These are phyloP conservation scores for Protea cynaroides DNA, from an alignment of 164 flowering plant species.

Conservation along the genomic window DNA sequence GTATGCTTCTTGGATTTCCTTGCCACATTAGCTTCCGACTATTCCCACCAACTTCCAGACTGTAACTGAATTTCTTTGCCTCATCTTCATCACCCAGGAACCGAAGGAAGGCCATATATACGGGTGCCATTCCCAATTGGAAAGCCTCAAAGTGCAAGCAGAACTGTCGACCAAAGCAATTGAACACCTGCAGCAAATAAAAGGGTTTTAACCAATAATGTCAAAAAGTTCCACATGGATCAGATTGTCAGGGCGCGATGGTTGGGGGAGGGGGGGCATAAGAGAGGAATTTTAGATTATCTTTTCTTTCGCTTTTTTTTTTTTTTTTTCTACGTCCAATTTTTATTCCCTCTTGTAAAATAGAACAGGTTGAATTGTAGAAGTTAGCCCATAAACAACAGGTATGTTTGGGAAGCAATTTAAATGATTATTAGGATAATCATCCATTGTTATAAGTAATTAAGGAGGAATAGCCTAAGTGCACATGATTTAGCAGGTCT, in stretches of 20 bases:
- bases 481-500: too few relatives aligned
- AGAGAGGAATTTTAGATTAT: too few relatives aligned
- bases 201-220: neutral
- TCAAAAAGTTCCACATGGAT: neutral
- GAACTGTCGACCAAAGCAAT: conserved; percentile 44
- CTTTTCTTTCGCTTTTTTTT: too few relatives aligned
- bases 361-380: too few relatives aligned
- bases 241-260: neutral
- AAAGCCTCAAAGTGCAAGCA: conserved; percentile 57
- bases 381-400: too few relatives aligned
- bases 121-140: conserved; percentile 41
- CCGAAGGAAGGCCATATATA: conserved; percentile 44
- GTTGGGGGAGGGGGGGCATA: too few relatives aligned
- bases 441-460: too few relatives aligned
- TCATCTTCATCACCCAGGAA: conserved; percentile 51
- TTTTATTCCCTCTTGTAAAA: too few relatives aligned
- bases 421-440: too few relatives aligned
- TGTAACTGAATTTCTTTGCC: conserved; percentile 39
- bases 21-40: conserved; percentile 45
- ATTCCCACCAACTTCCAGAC: conserved; percentile 39
- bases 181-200: conserved; percentile 34
- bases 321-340: too few relatives aligned
- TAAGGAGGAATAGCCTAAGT: too few relatives aligned
- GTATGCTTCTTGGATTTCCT: conserved; percentile 49
- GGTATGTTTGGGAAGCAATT: too few relatives aligned